Base-by-base conservation (phyloP, 1,284 basidiomycete genomes). In the Ganoderma multipileum region DNA sequence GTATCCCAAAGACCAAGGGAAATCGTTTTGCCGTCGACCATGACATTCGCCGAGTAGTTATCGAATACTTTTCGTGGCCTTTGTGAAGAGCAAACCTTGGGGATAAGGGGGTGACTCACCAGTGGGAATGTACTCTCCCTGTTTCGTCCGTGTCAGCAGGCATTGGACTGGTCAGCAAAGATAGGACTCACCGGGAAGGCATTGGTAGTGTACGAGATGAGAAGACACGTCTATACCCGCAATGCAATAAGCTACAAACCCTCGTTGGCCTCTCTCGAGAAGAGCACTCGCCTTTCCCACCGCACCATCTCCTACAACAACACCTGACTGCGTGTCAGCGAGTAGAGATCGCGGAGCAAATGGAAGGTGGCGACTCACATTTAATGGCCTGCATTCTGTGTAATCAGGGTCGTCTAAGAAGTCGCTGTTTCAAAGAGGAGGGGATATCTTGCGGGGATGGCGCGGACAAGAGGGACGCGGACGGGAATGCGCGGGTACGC, bases 241-340 rank as follows among this genome's bases (percentile, higher is more conserved):
- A 41, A 59, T 68, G 41, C 52, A 62, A 57, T 68, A 57, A 74
- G 71, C 61, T 63, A 61, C 59, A 66, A 63, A 54, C 57, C 55
- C 61, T 59, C n/a, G 52, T 14, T 39, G 36, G 62, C 55, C 52
- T 42, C 23, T 28, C 26, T 38, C 38, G 63, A 44, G 47, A 59
- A 39, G 47, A 23, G 16, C 65, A 82, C 89, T 77, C 74, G 93
- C 97, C 94, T 99, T 99, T 84, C 97, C 97, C 78, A 99, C 97
- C 67, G 97, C 97, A 91, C 97, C 97, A 86, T 99, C 97, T 78
- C 97, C 97, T 71, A 99, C 97, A 78, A 99, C 97, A 83, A 99
- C 97, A 87, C 95, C 95, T 95, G 71, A 68, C 67, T 67, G 67
- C 64, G 69, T 70, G 71, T 72, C 67, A 72, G 61, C 70, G 33